Conservation (phyloP, 371 early-diverging fungal genomes). For the Zychaea mexicana region DNA sequence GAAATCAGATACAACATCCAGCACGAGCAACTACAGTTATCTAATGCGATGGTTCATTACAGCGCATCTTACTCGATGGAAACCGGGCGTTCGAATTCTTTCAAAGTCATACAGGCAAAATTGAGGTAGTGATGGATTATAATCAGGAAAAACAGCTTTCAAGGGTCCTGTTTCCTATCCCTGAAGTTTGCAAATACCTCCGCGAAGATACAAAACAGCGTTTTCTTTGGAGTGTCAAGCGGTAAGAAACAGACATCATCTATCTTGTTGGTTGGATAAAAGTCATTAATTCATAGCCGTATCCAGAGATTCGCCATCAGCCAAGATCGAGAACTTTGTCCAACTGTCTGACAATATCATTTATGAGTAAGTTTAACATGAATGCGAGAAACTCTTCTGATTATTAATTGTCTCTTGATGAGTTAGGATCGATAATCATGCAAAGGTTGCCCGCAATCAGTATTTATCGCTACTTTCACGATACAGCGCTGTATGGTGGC, state of each 20-base stretch:
- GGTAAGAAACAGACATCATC: slow-evolving; percentile 31
- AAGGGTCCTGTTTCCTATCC: slow-evolving; percentile 56
- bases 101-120: slow-evolving; percentile 54
- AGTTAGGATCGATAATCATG: slow-evolving; percentile 52
- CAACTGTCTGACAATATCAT: slow-evolving; percentile 53
- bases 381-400: not conserved
- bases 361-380: slow-evolving; percentile 37
- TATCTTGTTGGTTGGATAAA: no score
- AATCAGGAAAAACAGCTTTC: slow-evolving; percentile 42
- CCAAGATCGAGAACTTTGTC: slow-evolving; percentile 60
- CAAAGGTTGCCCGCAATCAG: slow-evolving; percentile 43
- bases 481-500: slow-evolving; percentile 55
- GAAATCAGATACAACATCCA: not conserved
- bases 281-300: not conserved
- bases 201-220: slow-evolving; percentile 50
- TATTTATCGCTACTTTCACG: slow-evolving; percentile 38
- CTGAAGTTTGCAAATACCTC: slow-evolving; percentile 54
- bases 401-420: not conserved
- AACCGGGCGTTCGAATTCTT: slow-evolving; percentile 45
- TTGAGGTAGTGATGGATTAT: slow-evolving; percentile 56
- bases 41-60: not conserved
- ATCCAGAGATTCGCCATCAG: slow-evolving; percentile 47
- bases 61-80: slow-evolving; percentile 26
- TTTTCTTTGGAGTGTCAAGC: slow-evolving; percentile 54
- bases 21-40: no score